phyloP scores from a whole-genome alignment of 805 yeast genomes.

The Candida fluviatilis region DNA sequence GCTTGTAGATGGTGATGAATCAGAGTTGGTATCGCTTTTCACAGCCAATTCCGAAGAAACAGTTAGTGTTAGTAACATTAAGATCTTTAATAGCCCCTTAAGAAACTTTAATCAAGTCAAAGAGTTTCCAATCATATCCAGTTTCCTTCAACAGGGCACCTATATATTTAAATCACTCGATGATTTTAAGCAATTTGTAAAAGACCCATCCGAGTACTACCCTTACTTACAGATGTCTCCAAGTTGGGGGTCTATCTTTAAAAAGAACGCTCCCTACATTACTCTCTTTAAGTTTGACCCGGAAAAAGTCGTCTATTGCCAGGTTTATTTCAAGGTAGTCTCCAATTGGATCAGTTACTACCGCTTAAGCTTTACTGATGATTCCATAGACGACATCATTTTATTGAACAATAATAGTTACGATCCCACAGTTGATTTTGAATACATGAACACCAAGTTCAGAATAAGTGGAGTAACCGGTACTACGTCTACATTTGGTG shows the following conservation, averaged over 20 bases:
- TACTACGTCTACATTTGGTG: constrained; percentile 30
- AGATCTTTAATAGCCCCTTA: constrained; percentile 10
- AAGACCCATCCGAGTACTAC: not conserved
- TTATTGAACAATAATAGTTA: constrained; percentile 25
- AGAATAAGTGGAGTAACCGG: constrained; percentile 30
- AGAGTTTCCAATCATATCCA: constrained; percentile 17
- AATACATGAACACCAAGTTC: constrained; percentile 21
- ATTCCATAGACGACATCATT: constrained; percentile 9
- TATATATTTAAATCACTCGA: constrained; percentile 5
- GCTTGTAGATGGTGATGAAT: constrained; percentile 3
- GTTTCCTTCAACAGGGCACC: constrained; percentile 14
- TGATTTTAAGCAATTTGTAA: not conserved
- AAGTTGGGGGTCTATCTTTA: constrained; percentile 19
- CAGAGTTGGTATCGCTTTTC: constrained; percentile 9
- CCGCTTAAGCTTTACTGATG: constrained; percentile 17
- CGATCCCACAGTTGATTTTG: constrained; percentile 27
- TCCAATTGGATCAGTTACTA: constrained; percentile 27
- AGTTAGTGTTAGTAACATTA: constrained; percentile 6
- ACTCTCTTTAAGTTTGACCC: constrained; percentile 14
- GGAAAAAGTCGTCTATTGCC: constrained; percentile 20
- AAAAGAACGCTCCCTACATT: constrained; percentile 26
- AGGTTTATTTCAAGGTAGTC: constrained; percentile 25
- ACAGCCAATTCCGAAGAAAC: constrained; percentile 16
- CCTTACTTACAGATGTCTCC: constrained; percentile 17
- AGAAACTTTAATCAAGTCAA: constrained; percentile 9